phyloP scores from a whole-genome alignment of 1,284 basidiomycete genomes.

The Xerocomus nothofagi region DNA sequence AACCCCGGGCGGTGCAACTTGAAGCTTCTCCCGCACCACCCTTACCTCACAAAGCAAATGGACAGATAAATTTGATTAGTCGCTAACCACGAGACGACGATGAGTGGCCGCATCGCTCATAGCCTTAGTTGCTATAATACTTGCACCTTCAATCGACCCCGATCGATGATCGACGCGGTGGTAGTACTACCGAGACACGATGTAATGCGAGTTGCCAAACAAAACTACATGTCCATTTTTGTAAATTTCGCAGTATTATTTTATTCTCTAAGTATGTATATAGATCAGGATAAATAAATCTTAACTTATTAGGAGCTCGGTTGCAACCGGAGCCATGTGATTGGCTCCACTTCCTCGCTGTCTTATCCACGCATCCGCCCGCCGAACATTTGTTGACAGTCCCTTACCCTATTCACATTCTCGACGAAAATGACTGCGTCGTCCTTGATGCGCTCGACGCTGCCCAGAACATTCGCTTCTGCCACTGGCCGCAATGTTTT shows the following conservation, averaged over 20 bases:
- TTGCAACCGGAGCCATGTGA: constrained; percentile 16
- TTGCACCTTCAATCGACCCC: neutral
- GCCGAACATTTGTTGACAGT: neutral
- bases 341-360: constrained; percentile 4
- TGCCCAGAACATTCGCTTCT: constrained; percentile 44
- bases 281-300: neutral
- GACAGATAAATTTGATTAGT: too few species aligned
- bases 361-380: constrained; percentile 1
- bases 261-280: too few species aligned
- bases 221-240: too few species aligned
- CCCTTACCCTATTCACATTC: neutral
- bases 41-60: too few species aligned
- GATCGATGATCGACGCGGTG: too few species aligned
- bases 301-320: neutral
- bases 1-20: too few species aligned
- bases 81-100: too few species aligned
- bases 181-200: too few species aligned
- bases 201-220: too few species aligned
- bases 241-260: too few species aligned
- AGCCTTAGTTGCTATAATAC: neutral
- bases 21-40: too few species aligned
- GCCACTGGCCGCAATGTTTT: constrained; percentile 42
- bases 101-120: neutral
- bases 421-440: constrained; percentile 49
- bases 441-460: constrained; percentile 49